These are phyloP conservation scores for Neocatenulostroma microsporum DNA, from an alignment of 2,329 filamentous ascomycete genomes.

Conservation along the genomic window DNA sequence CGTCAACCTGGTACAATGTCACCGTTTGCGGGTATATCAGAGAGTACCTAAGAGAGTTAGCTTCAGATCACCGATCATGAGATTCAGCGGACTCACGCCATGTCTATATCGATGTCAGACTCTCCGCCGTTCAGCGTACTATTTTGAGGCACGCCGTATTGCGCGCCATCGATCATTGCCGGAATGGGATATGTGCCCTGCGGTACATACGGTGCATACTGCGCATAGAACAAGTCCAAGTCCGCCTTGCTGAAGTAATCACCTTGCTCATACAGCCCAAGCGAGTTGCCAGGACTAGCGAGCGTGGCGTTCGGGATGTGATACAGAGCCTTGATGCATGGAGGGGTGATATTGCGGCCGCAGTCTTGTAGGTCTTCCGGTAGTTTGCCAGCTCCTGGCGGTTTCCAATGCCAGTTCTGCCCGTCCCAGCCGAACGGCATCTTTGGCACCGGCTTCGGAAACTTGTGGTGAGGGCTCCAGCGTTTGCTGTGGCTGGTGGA, in stretches of 20 bases:
- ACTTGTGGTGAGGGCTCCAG: no score
- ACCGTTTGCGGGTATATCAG: conserved; percentile 18
- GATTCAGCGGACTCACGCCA: conserved; percentile 6
- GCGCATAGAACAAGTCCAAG: conserved; percentile 4
- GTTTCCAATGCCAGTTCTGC: no score
- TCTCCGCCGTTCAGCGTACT: conserved; percentile 11
- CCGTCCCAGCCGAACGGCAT: no score
- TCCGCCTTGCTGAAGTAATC: conserved; percentile 12
- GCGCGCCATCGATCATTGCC: conserved; percentile 7
- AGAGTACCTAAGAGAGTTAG: conserved; percentile 1
- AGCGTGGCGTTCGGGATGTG: conserved; percentile 29
- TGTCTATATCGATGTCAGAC: conserved; percentile 15
- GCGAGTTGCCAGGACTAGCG: conserved; percentile 7
- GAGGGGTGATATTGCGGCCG: conserved; percentile 30
- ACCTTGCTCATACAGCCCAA: conserved; percentile 13
- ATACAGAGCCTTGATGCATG: conserved; percentile 38
- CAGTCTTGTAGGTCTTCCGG: conserved; percentile 14
- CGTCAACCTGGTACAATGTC: conserved; percentile 16
- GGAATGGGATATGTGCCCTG: conserved; percentile 7
- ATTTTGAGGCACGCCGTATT: conserved; percentile 9
- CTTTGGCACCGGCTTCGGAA: no score
- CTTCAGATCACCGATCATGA: background rate
- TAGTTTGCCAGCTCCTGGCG: conserved; percentile 7
- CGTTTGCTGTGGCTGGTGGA: no score
- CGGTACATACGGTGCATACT: conserved; percentile 8